Evolutionary conservation across 192 early-diverging fungal genomes (phyloP).

Genomic region (Piromyces sp.): DNA sequence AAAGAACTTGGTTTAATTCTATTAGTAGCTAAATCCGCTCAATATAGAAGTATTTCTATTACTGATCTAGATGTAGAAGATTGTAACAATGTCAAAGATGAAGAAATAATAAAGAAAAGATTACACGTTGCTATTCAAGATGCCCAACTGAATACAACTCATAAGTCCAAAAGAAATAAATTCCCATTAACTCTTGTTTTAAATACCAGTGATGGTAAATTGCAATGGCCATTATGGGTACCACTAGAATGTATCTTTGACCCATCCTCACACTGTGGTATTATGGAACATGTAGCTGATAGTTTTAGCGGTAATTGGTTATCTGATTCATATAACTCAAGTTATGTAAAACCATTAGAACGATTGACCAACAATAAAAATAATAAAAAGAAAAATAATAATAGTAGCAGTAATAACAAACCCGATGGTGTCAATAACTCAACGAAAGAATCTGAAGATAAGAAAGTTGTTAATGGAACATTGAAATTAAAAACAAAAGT

Average conservation of each 20-base stretch:
- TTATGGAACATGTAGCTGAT: constrained; percentile 42
- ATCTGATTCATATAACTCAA: constrained; percentile 48
- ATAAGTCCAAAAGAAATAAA: neutral
- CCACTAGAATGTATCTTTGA: constrained; percentile 47
- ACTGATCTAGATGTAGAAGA: constrained; percentile 10
- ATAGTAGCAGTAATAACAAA: constrained; percentile 25
- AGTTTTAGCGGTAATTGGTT: constrained; percentile 30
- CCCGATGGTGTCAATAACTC: constrained; percentile 54
- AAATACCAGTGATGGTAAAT: neutral
- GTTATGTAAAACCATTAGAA: constrained; percentile 28
- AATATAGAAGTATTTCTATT: constrained; percentile 35
- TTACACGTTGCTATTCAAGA: constrained; percentile 43
- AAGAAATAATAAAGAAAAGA: constrained; percentile 38
- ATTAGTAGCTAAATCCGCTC: constrained; percentile 38
- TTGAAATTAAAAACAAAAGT: neutral
- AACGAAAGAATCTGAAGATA: too few relatives aligned
- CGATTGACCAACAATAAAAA: neutral
- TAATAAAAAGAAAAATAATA: constrained; percentile 3
- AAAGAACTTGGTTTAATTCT: constrained; percentile 33
- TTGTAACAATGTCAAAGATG: constrained; percentile 20
- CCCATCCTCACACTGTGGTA: constrained; percentile 15
- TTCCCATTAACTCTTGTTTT: neutral
- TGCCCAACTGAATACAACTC: constrained; percentile 28
- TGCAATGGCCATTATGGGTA: constrained; percentile 46
- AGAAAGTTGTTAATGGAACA: constrained; percentile 15